These are phyloP conservation scores for Suillus luteus DNA, from an alignment of 768 basidiomycete genomes.

Conservation along the genomic window DNA sequence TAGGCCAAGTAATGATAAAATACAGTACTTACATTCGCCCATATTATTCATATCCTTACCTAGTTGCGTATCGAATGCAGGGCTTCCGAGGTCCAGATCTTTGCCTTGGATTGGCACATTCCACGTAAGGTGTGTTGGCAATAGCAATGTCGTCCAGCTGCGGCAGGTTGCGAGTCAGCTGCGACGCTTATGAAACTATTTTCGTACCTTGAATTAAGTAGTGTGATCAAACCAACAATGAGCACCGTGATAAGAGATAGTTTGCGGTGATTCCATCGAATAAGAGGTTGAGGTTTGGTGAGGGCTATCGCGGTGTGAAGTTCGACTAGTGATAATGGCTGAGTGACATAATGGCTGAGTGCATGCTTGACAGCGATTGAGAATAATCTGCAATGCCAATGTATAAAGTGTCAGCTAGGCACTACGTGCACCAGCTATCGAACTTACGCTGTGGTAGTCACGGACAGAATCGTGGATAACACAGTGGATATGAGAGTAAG, in stretches of 20 bases:
- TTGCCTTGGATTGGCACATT: not conserved
- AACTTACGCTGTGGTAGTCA: not conserved
- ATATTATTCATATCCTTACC: not conserved
- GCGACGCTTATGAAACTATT: not conserved
- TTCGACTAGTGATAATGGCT: not conserved
- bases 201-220: not conserved
- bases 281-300: not conserved
- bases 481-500: not conserved
- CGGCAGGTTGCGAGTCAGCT: not conserved
- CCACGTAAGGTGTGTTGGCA: not conserved
- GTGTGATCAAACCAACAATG: not conserved
- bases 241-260: not conserved
- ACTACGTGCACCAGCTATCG: not conserved
- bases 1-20: not conserved
- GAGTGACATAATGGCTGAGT: not conserved
- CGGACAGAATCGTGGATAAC: not conserved
- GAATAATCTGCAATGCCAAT: not conserved
- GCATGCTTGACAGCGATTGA: not conserved
- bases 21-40: not conserved
- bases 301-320: not conserved
- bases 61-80: not conserved
- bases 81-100: not conserved
- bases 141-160: not conserved
- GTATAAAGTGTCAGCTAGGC: not conserved
- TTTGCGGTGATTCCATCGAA: not conserved